A percentile compares a stretch with the other conserved stretches of the same genome.
Conservation (phyloP, 345 rosid species). For the Pelargonium nanum region DNA sequence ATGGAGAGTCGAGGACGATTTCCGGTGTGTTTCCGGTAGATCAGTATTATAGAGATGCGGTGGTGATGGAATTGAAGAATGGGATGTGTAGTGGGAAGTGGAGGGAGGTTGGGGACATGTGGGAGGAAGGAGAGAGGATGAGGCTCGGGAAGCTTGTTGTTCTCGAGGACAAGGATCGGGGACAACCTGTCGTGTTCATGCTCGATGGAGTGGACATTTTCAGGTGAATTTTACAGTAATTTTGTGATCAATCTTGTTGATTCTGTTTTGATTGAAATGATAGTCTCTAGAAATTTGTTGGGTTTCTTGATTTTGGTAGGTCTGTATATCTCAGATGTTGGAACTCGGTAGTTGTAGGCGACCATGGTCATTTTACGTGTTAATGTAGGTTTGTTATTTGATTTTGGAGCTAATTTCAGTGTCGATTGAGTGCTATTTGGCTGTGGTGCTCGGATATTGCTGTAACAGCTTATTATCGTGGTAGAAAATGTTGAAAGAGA, state of each 20-base stretch:
- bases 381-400: too few species aligned
- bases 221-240: slow-evolving; percentile 28
- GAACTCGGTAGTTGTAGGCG: too few species aligned
- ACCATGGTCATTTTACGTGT: too few species aligned
- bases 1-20: slow-evolving; percentile 66
- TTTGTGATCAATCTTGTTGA: background rate
- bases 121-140: slow-evolving; percentile 52
- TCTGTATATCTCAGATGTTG: too few species aligned
- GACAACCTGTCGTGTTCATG: slow-evolving; percentile 55
- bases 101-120: slow-evolving; percentile 77
- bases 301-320: too few species aligned
- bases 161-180: slow-evolving; percentile 38
- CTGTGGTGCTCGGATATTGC: too few species aligned
- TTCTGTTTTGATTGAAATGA: background rate
- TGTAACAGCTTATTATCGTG: too few species aligned
- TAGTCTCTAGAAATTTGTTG: too few species aligned
- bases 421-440: background rate
- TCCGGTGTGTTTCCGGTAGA: slow-evolving; percentile 77
- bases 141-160: slow-evolving; percentile 67
- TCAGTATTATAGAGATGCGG: slow-evolving; percentile 67
- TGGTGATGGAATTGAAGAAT: slow-evolving; percentile 51
- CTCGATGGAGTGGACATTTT: slow-evolving; percentile 53
- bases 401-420: too few species aligned
- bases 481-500: too few species aligned
- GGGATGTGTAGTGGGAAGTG: slow-evolving; percentile 33